Evolutionary conservation across 164 flowering plant species (phyloP).

Genomic region (Tinospora cordifolia): DNA sequence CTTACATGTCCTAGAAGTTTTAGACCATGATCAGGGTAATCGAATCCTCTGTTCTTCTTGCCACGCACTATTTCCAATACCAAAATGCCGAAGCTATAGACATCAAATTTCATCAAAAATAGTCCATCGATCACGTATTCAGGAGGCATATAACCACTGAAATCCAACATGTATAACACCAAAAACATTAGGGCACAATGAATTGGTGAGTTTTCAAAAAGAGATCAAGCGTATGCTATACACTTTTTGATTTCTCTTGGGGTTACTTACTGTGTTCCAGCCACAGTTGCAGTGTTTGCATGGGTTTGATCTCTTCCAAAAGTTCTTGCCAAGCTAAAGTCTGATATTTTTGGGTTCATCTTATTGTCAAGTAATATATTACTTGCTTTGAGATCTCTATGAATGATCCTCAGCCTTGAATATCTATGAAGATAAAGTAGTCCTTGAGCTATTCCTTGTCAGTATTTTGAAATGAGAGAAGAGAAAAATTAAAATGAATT

Average conservation of each 20-base stretch:
- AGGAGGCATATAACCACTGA: conserved; percentile 10
- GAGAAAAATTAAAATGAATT: too few relatives aligned
- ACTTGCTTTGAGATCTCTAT: conserved; percentile 9
- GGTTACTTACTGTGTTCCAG: conserved; percentile 4
- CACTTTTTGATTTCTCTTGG: background rate
- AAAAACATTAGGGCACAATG: background rate
- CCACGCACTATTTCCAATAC: conserved; percentile 4
- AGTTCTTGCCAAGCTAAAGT: conserved; percentile 9
- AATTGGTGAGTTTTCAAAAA: background rate
- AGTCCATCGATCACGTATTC: conserved; percentile 1
- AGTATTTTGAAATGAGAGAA: too few relatives aligned
- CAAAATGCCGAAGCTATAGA: conserved; percentile 8
- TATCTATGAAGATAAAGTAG: conserved; percentile 10
- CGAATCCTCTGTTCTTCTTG: background rate
- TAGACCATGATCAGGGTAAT: conserved; percentile 8
- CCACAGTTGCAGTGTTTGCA: conserved; percentile 1
- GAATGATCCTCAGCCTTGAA: conserved; percentile 5
- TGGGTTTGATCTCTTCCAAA: conserved; percentile 1
- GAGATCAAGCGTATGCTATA: background rate
- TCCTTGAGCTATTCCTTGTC: conserved; percentile 10
- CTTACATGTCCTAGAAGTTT: conserved; percentile 10
- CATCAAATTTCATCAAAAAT: conserved; percentile 5
- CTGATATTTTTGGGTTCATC: conserved; percentile 8
- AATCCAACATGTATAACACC: background rate
- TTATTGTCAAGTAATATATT: conserved; percentile 2